These are phyloP conservation scores for Chlamydomonas incerta DNA, from an alignment of 139 green algal genomes.

Conservation along the genomic window DNA sequence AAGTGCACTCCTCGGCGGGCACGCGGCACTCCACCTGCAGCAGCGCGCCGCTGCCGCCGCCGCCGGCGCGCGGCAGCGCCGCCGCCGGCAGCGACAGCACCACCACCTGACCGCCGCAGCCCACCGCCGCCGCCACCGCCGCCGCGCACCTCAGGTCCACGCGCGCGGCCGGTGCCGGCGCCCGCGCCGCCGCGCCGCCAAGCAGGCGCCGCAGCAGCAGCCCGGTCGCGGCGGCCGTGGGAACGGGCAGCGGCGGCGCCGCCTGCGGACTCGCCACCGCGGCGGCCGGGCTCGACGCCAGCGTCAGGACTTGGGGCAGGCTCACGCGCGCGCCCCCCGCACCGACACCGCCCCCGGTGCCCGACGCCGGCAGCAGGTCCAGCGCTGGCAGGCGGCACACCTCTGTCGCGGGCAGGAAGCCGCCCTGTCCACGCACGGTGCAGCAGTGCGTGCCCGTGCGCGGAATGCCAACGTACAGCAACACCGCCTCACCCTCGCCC, in stretches of 20 bases:
- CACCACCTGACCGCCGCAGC: not conserved
- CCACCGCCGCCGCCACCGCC: not conserved
- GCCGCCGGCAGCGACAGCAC: not conserved
- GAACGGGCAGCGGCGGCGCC: too few species aligned
- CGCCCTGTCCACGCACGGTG: conserved; percentile 17
- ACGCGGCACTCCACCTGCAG: conserved; percentile 21
- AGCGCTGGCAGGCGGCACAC: not conserved
- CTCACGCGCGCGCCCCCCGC: too few species aligned
- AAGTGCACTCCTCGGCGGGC: not conserved
- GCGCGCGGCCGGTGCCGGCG: too few species aligned
- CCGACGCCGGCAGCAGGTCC: not conserved
- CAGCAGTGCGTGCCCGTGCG: not conserved
- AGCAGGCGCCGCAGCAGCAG: too few species aligned
- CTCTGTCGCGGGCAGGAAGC: not conserved
- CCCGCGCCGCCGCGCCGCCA: too few species aligned
- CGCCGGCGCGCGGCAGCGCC: not conserved
- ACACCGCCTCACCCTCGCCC: not conserved
- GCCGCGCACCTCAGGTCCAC: not conserved
- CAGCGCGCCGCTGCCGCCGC: not conserved
- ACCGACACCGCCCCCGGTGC: not conserved
- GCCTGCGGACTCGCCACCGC: too few species aligned
- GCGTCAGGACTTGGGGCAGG: not conserved
- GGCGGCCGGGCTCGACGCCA: too few species aligned
- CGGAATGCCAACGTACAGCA: not conserved
- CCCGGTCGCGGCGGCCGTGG: too few species aligned